phyloP scores from a whole-genome alignment of 176 grass and related monocot genomes.

The Carex cristatella region DNA sequence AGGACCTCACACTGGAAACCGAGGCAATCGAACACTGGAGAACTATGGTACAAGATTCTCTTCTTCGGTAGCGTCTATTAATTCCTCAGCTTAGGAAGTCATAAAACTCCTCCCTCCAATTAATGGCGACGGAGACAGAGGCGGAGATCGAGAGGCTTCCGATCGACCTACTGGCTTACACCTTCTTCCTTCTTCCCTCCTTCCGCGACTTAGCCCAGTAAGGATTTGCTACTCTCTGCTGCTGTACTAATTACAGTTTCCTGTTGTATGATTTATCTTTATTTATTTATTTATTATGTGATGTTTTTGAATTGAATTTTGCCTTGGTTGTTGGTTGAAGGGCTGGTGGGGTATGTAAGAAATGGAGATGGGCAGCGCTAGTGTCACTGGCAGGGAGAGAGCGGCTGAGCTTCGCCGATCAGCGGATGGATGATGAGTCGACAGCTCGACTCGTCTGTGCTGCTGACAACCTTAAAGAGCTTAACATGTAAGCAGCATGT shows the following conservation, averaged over 20 bases:
- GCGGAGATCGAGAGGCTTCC: slow-evolving; percentile 71
- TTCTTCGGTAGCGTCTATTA: not conserved
- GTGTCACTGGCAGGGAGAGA: slow-evolving; percentile 62
- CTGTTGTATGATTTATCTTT: not conserved
- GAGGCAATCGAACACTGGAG: not conserved
- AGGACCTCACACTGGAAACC: not conserved
- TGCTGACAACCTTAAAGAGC: slow-evolving; percentile 75
- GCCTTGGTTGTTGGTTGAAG: slow-evolving; percentile 21
- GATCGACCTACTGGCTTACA: slow-evolving; percentile 59
- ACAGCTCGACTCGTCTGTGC: slow-evolving; percentile 59
- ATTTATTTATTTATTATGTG: not conserved
- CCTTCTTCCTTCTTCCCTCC: slow-evolving; percentile 64
- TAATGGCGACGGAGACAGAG: slow-evolving; percentile 28
- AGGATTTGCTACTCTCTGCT: not conserved
- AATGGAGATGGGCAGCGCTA: slow-evolving; percentile 68
- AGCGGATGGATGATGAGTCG: slow-evolving; percentile 67
- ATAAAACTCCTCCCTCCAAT: not conserved
- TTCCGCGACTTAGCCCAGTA: slow-evolving; percentile 83
- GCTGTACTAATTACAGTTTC: not conserved
- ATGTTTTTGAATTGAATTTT: not conserved
- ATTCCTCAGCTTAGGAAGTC: not conserved
- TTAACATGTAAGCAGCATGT: slow-evolving; percentile 57
- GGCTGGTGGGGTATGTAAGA: slow-evolving; percentile 60
- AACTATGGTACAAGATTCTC: not conserved
- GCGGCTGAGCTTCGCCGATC: slow-evolving; percentile 66